These are phyloP conservation scores for Krasilnikovozyma curviuscula DNA, from an alignment of 768 basidiomycete genomes.

Conservation along the genomic window DNA sequence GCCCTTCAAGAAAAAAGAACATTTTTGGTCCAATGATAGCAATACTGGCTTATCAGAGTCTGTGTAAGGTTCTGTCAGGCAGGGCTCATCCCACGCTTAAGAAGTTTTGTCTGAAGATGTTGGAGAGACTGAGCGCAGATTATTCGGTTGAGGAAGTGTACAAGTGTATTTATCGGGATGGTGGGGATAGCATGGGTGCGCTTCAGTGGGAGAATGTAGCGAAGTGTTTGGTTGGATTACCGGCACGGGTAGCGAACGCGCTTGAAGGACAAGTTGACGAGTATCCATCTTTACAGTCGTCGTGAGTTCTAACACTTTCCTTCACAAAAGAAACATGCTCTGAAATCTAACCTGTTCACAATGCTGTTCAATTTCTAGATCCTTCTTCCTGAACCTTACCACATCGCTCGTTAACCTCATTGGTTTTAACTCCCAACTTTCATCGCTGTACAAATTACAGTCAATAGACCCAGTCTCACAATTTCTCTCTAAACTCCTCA, in stretches of 20 bases:
- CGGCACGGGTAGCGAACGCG: conserved; percentile 60
- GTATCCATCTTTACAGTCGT: conserved; percentile 29
- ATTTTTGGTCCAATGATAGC: conserved; percentile 32
- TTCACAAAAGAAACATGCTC: conserved; percentile 17
- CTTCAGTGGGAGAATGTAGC: conserved; percentile 57
- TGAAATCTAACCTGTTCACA: neutral
- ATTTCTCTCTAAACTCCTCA: no score
- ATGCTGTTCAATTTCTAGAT: neutral
- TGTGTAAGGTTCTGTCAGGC: no score
- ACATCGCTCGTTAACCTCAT: conserved; percentile 16
- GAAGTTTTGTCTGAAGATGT: conserved; percentile 33
- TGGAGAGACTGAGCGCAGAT: conserved; percentile 37
- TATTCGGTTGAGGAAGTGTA: conserved; percentile 57
- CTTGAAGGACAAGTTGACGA: conserved; percentile 27
- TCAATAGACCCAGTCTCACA: no score
- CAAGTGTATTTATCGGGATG: conserved; percentile 31
- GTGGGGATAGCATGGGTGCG: neutral
- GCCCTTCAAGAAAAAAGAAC: conserved; percentile 27
- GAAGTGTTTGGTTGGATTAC: conserved; percentile 43
- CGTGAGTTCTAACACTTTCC: conserved; percentile 34
- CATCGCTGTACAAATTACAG: no score
- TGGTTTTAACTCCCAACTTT: neutral
- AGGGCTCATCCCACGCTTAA: conserved; percentile 32
- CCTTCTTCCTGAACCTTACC: conserved; percentile 14
- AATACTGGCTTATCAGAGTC: conserved; percentile 39